phyloP scores from a whole-genome alignment of 1,284 basidiomycete species.

The Ganoderma multipileum region DNA sequence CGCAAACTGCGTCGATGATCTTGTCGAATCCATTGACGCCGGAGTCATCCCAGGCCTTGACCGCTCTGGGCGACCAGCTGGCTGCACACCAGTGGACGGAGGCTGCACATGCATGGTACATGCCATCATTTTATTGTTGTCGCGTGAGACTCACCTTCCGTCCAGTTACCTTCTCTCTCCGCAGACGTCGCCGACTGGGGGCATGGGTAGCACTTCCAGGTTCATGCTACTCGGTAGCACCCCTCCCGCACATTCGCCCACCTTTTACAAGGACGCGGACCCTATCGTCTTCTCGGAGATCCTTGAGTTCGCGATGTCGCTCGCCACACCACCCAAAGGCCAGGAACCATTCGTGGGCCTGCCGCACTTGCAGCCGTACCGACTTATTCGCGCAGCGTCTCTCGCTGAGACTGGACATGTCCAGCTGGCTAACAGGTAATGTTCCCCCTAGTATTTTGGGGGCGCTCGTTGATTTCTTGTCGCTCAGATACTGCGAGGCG shows the following conservation, averaged over 20 bases:
- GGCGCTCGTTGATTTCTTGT: background rate
- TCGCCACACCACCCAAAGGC: constrained; percentile 78
- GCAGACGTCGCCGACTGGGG: constrained; percentile 79
- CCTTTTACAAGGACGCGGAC: constrained; percentile 78
- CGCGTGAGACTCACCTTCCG: constrained; percentile 18
- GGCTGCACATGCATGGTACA: constrained; percentile 91
- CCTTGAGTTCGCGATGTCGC: constrained; percentile 88
- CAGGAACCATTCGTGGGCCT: constrained; percentile 87
- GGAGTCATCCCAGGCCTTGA: constrained; percentile 78
- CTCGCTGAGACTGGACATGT: constrained; percentile 85
- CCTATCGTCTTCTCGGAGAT: constrained; percentile 91
- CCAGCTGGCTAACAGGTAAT: constrained; percentile 74
- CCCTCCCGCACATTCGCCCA: constrained; percentile 57
- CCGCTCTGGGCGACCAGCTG: constrained; percentile 88
- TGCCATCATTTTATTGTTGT: constrained; percentile 10
- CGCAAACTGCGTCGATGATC: constrained; percentile 88
- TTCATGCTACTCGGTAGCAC: constrained; percentile 73
- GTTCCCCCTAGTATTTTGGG: constrained; percentile 8
- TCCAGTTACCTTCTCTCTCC: constrained; percentile 89
- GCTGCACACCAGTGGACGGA: constrained; percentile 76
- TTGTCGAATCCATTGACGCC: constrained; percentile 73
- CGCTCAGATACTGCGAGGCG: constrained; percentile 89
- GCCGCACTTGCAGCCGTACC: constrained; percentile 89
- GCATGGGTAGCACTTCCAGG: constrained; percentile 67
- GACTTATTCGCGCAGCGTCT: constrained; percentile 79